phyloP scores from a whole-genome alignment of 2,329 filamentous ascomycete genomes.

The Microcyclospora pomicola region DNA sequence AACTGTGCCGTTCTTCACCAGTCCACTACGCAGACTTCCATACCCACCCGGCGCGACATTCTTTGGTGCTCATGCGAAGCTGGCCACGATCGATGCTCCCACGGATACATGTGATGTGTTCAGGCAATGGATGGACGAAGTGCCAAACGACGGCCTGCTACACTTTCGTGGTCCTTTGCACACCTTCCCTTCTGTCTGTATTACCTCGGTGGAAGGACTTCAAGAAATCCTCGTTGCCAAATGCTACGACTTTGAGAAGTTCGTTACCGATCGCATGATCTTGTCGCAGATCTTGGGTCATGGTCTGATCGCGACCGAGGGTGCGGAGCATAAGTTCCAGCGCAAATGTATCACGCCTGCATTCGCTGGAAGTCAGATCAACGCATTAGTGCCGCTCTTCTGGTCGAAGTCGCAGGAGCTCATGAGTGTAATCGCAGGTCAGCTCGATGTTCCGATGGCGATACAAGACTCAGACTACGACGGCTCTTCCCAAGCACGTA shows the following conservation, averaged over 20 bases:
- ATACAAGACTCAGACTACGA: neutral
- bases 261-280: neutral
- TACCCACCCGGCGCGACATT: conserved; percentile 24
- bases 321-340: conserved; percentile 1
- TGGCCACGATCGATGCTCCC: neutral
- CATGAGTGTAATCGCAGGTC: neutral
- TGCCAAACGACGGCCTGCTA: conserved; percentile 39
- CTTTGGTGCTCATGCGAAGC: conserved; percentile 19
- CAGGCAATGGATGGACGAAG: conserved; percentile 32
- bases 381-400: conserved; percentile 1
- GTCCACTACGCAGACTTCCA: conserved; percentile 40
- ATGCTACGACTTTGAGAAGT: conserved; percentile 30
- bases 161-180: conserved; percentile 33
- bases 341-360: neutral
- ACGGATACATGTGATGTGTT: conserved; percentile 25
- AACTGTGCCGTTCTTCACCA: neutral
- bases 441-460: neutral
- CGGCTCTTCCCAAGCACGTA: too few relatives aligned
- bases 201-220: conserved; percentile 6
- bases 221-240: conserved; percentile 28
- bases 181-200: conserved; percentile 11
- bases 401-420: conserved; percentile 1
- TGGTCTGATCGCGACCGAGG: conserved; percentile 1
- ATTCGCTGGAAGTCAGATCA: neutral
- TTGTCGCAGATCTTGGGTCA: neutral